A percentile compares a stretch with the other conserved stretches of the same genome.
Evolutionary conservation across 2,329 filamentous ascomycete genomes (phyloP).

Genomic region (Aureobasidium sp.): DNA sequence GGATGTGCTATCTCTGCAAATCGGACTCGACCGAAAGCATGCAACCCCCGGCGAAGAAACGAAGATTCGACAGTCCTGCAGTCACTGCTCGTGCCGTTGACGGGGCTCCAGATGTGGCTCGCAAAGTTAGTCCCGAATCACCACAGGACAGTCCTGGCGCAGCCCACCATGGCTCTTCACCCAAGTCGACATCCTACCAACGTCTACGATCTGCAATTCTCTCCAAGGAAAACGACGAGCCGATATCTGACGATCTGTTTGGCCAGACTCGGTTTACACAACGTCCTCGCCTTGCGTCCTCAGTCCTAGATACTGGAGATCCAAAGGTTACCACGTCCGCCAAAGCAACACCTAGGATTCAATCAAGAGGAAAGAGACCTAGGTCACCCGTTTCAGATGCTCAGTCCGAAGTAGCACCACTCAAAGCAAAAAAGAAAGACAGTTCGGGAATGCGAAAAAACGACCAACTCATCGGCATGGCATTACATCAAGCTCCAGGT

Average conservation of each 20-base stretch:
- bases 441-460: neutral
- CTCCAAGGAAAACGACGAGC: neutral
- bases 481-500: slow-evolving; percentile 22
- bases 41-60: neutral
- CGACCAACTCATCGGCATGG: slow-evolving; percentile 24
- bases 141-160: neutral
- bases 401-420: neutral
- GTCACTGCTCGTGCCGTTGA: neutral
- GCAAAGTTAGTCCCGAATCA: neutral
- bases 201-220: neutral
- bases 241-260: too few relatives aligned
- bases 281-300: neutral
- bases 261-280: neutral
- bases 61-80: neutral
- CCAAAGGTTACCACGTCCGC: neutral
- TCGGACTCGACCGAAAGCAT: neutral
- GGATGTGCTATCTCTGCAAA: neutral
- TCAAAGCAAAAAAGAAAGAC: neutral
- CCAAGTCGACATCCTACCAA: neutral
- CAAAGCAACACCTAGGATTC: neutral
- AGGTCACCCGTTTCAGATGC: neutral
- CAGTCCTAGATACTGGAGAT: neutral
- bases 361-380: neutral
- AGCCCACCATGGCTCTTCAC: neutral
- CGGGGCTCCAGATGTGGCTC: neutral